Percentiles rank a stretch among this genome's conserved stretches.
phyloP scores from a whole-genome alignment of 306 rosid genomes.

The Quercus berberidifolia region DNA sequence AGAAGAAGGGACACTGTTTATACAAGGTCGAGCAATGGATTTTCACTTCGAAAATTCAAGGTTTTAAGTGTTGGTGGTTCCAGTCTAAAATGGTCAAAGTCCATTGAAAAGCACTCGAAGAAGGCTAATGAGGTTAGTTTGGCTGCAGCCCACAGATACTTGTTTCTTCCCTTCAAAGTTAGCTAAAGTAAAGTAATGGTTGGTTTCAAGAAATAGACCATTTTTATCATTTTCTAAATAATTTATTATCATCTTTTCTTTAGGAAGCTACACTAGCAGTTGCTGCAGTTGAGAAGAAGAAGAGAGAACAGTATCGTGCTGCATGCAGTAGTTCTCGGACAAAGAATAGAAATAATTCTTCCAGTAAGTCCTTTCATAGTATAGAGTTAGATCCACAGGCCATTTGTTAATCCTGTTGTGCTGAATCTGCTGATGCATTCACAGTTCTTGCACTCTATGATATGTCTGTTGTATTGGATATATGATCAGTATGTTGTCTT shows the following conservation, averaged over 20 bases:
- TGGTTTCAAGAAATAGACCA: conserved; percentile 11
- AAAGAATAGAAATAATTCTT: conserved; percentile 52
- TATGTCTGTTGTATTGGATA: background rate
- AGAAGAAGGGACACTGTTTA: conserved; percentile 89
- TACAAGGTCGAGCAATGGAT: conserved; percentile 81
- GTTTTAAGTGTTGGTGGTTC: conserved; percentile 92
- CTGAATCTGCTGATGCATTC: background rate
- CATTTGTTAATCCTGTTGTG: conserved; percentile 4
- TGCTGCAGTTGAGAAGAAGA: conserved; percentile 89
- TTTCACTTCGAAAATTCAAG: conserved; percentile 87
- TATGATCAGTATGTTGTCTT: background rate
- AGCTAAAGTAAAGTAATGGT: conserved; percentile 1
- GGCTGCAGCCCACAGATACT: conserved; percentile 3
- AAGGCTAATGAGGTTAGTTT: conserved; percentile 89
- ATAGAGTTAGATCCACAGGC: conserved; percentile 4
- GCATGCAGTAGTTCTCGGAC: conserved; percentile 44
- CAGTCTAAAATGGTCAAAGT: conserved; percentile 98
- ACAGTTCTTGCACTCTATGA: background rate
- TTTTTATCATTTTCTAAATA: conserved; percentile 1
- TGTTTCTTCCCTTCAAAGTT: conserved; percentile 1
- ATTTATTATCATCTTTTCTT: conserved; percentile 21
- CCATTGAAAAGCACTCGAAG: conserved; percentile 86
- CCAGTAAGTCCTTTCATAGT: conserved; percentile 44
- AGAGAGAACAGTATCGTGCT: conserved; percentile 63
- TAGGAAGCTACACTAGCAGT: conserved; percentile 96